Conservation (phyloP, 129 eudicot species). For the Centaurea solstitialis region DNA sequence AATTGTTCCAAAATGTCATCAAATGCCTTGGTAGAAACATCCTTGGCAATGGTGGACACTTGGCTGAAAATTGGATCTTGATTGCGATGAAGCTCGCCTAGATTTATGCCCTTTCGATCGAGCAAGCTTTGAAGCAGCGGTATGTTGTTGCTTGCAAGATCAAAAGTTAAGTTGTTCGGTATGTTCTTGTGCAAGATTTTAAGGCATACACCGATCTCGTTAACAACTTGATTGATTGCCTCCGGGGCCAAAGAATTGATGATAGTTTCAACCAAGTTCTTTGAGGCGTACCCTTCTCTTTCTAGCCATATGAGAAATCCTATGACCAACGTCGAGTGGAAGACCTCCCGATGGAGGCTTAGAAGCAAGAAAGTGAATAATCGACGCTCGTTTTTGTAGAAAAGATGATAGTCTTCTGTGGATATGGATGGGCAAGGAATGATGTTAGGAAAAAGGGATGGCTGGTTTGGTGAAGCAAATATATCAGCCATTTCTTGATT, state of each 20-base stretch:
- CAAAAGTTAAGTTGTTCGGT: not conserved
- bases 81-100: constrained; percentile 12
- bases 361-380: constrained; percentile 33
- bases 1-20: constrained; percentile 28
- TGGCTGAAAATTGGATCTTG: constrained; percentile 16
- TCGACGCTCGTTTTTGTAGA: constrained; percentile 43
- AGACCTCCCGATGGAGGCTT: constrained; percentile 33
- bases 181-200: constrained; percentile 18
- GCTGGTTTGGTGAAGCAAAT: not conserved
- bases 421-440: not conserved
- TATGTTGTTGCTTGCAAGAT: not conserved
- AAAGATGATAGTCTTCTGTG: constrained; percentile 37
- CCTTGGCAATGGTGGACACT: constrained; percentile 16
- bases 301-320: constrained; percentile 54
- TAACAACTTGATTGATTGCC: constrained; percentile 15
- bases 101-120: constrained; percentile 13
- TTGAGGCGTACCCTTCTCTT: constrained; percentile 21
- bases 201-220: constrained; percentile 37
- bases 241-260: constrained; percentile 7
- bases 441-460: constrained; percentile 18
- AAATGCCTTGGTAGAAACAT: constrained; percentile 43
- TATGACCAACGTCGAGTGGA: constrained; percentile 38
- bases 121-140: constrained; percentile 26
- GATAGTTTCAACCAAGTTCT: constrained; percentile 17
- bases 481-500: not conserved